These are phyloP conservation scores for Pogostemon cablin DNA, from an alignment of 257 asterid species.

Conservation along the genomic window DNA sequence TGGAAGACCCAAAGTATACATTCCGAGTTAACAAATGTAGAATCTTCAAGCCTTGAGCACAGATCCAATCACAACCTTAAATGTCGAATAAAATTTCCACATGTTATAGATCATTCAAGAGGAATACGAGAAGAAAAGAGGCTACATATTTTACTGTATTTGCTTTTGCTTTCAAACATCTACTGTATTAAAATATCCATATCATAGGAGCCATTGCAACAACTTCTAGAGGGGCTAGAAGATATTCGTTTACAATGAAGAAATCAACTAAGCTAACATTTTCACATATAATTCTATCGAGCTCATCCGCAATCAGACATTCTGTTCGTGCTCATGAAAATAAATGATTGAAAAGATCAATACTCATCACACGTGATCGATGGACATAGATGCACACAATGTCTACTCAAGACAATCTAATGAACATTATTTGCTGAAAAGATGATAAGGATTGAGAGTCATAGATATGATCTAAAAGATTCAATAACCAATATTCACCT, in stretches of 20 bases:
- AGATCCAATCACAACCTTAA: conserved; percentile 37
- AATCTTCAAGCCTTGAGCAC: background rate
- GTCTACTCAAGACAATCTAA: conserved; percentile 40
- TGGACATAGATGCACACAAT: conserved; percentile 67
- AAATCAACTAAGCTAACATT: conserved; percentile 13
- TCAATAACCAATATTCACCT: conserved; percentile 22
- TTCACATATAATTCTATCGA: conserved; percentile 21
- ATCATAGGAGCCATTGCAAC: background rate
- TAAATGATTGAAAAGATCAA: conserved; percentile 53
- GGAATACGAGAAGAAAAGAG: background rate
- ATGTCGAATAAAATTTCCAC: conserved; percentile 35
- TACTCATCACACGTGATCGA: conserved; percentile 69
- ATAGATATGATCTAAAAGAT: conserved; percentile 18
- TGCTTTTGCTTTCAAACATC: background rate
- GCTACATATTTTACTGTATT: background rate
- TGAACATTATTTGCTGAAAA: conserved; percentile 29
- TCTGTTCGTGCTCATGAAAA: conserved; percentile 49
- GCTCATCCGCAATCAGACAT: conserved; percentile 42
- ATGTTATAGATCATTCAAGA: conserved; percentile 32
- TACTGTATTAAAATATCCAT: background rate
- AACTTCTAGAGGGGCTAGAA: background rate
- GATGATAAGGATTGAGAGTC: conserved; percentile 21
- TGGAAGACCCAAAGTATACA: background rate
- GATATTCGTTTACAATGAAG: background rate
- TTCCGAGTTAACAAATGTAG: background rate